Percentiles rank a stretch among this genome's conserved stretches.
These are phyloP conservation scores for Agarophyton chilense DNA, from an alignment of 23 red algal genomes.

Conservation along the genomic window DNA sequence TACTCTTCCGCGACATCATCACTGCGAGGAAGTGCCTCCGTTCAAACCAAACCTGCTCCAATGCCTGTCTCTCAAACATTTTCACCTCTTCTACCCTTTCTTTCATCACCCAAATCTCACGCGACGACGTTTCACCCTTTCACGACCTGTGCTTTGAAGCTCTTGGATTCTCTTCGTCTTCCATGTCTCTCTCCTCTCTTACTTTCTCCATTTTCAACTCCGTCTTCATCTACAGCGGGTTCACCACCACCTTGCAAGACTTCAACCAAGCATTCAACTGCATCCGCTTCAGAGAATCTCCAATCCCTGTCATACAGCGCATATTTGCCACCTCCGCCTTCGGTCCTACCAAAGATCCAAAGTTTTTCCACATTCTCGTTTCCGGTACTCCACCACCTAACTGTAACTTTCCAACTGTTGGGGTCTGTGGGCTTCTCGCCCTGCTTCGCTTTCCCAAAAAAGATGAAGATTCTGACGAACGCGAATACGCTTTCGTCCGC, in stretches of 20 bases:
- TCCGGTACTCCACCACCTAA: not conserved
- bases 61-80: not conserved
- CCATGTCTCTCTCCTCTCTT: too few species aligned
- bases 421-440: not conserved
- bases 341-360: not conserved
- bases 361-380: not conserved
- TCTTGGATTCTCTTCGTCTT: too few species aligned
- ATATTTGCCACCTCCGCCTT: not conserved
- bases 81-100: not conserved
- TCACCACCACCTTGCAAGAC: too few species aligned
- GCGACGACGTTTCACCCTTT: not conserved
- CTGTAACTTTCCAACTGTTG: not conserved
- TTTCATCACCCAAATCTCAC: slow-evolving; percentile 12
- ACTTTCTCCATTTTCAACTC: too few species aligned
- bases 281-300: too few species aligned
- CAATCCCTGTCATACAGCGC: too few species aligned
- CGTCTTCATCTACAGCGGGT: not conserved
- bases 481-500: too few species aligned
- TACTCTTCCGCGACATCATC: not conserved
- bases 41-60: not conserved
- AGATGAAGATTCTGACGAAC: not conserved
- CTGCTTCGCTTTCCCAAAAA: not conserved
- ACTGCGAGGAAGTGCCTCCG: not conserved
- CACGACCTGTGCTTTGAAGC: too few species aligned
- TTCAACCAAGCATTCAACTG: too few species aligned